Evolutionary conservation across 768 basidiomycete species (phyloP), one percentile per base, ranked within the genome.

Genomic region (Russula abietina): DNA sequence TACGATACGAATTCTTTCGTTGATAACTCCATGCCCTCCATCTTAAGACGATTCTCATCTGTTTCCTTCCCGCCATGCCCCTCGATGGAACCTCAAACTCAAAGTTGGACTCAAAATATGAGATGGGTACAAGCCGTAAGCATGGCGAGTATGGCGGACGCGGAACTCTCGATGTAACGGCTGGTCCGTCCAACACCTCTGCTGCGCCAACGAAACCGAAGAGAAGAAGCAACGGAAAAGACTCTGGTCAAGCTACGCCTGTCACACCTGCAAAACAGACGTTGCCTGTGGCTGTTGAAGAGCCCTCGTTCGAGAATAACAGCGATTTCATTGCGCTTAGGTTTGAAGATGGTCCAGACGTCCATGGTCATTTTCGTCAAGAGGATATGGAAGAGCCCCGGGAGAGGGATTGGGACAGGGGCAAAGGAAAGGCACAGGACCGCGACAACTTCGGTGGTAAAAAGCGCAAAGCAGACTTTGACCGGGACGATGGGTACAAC

Each of bases 401-500:
- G 39, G 60, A 65, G 60, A 32, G 60, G 61, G 43, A 67, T 51
- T 68, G 61, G 60, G 69, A 49, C 28, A 68, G 45, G 28, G 62
- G 54, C 11, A 56, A 55, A 43, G 41, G 45, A 24, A 64, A 46
- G 30, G 24, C 32, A 19, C 54, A 65, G 48, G 69, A 73, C 17
- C 67, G 69, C 14, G 70, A 71, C 41, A 58, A 62, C 28, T 64
- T 67, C n/a, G 64, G 67, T n/a, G 73, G 71, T 52, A 70, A 72
- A 59, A 87, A 82, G 69, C 75, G 86, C 36, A 80, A 78, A 65
- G 72, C 75, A 54, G 83, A 79, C 51, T 71, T 78, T 56, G 81
- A 82, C 68, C 72, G 73, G 43, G 73, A 77, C 60, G 84, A 84
- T 64, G 80, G 76, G 22, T 80, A 79, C 65, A 76, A 75, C 67